Evolutionary conservation across 306 rosid genomes (phyloP), one percentile per base, ranked within the genome.

Genomic region (Fagus sylvatica): DNA sequence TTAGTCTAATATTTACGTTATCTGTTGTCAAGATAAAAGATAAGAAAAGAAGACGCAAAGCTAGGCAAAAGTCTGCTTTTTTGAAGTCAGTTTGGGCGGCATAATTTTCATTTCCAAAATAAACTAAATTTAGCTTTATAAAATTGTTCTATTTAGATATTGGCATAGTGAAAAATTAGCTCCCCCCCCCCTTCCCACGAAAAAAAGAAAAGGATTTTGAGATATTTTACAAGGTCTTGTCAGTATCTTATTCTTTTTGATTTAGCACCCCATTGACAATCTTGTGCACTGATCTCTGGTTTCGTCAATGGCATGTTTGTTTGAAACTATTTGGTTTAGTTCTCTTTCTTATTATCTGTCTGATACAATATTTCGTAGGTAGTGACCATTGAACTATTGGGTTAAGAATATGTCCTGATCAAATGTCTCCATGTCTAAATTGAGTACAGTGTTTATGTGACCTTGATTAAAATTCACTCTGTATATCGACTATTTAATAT

Each of bases 401-500:
- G 49, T 56, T 72, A 15, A 78, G 40, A 48, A 71, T 53, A 22
- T 28, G 64, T 17, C 41, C 28, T 78, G 8, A 56, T 71, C 64
- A 36, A 62, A 72, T 33, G 65, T 11, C 22, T 72, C 49, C 34
- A 16, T 8, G 17, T 61, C 19, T 74, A 64, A 19, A 57, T 39
- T 71, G 68, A 10, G 75, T 74, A 59, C 51, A 10, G 3, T 59
- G 12, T 79, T 62, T 49, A 62, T 13, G 71, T 17, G 49, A 75
- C 40, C 16, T 40, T 64, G 40, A 73, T 22, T 82, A 42, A 37
- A 10, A 42, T 72, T 53, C 43, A 76, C 72, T 46, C 71, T 41
- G 66, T 57, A 33, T 78, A 13, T 77, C 75, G 72, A 57, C 70
- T 75, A 72, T 84, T 54, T 34, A 73, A 72, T 74, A 40, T 87